These are phyloP conservation scores for Sordaria brevicollis DNA, from an alignment of 495 filamentous ascomycete genomes.

Conservation along the genomic window DNA sequence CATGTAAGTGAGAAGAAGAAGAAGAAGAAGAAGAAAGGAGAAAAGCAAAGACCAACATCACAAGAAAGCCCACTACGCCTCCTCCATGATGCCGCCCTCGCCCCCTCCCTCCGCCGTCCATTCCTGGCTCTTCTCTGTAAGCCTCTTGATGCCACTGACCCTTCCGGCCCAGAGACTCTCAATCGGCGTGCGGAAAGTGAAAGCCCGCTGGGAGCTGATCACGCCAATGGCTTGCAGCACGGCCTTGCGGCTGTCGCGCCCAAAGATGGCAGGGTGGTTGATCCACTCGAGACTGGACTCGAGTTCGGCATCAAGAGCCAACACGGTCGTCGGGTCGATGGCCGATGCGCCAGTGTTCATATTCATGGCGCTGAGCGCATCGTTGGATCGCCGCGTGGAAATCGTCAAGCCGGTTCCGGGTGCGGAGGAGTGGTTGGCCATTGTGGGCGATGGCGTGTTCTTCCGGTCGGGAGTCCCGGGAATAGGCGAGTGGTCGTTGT, in stretches of 20 bases:
- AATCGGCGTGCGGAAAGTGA: constrained; percentile 81
- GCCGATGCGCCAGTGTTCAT: constrained; percentile 54
- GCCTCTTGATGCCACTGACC: constrained; percentile 61
- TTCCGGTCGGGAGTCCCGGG: constrained; percentile 38
- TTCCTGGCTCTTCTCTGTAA: constrained; percentile 70
- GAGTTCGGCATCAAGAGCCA: constrained; percentile 82
- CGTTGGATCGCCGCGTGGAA: constrained; percentile 25
- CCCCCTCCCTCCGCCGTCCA: constrained; percentile 83
- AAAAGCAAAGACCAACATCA: background rate
- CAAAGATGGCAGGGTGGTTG: constrained; percentile 90
- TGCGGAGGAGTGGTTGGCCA: constrained; percentile 31
- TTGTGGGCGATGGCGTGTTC: constrained; percentile 39
- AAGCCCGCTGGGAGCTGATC: constrained; percentile 86
- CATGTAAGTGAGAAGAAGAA: background rate
- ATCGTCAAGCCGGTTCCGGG: constrained; percentile 10
- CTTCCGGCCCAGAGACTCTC: constrained; percentile 80
- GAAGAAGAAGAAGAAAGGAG: background rate
- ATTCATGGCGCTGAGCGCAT: constrained; percentile 38
- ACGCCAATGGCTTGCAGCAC: constrained; percentile 95
- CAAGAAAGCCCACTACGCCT: constrained; percentile 34
- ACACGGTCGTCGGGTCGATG: constrained; percentile 68
- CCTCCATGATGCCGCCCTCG: constrained; percentile 65
- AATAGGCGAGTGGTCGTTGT: constrained; percentile 33
- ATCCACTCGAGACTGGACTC: constrained; percentile 98
- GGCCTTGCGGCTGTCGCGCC: constrained; percentile 88